Base-by-base conservation (phyloP, 1,139 yeast species). In the Magnusiomyces paraingens region DNA sequence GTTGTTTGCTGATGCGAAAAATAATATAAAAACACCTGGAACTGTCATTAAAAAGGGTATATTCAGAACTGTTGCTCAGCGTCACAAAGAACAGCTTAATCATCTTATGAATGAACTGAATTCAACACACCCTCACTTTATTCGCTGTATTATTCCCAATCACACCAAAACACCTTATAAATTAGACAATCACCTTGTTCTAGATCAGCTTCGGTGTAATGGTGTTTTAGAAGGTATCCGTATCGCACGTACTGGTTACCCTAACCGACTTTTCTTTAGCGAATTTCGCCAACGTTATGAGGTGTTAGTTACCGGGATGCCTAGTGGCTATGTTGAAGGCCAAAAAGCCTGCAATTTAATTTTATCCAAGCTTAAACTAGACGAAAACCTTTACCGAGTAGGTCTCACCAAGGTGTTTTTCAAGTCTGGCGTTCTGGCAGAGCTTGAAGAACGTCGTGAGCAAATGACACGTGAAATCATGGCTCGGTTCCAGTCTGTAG, bases 151-250 rank as follows among this genome's bases (percentile, higher is more conserved):
- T 54, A 74, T 94, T 50, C 99, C 99, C 8, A 94, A 94, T 64
- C 81, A 82, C 59, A 75, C 79, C 41, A 91, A 93, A 66, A 76
- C 76, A 56, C 83, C 97, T 0, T 80, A 79, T 49, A 73, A 76
- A 50, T 86, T 93, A 64, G 91, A 90, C 63, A 88, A 86, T 63
- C 73, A 71, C 35, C 73, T 94, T 43, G 96, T 94, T 2, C 73
- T 93, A 52, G 93, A 87, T 57, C 99, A 94, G 70, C 76, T 94
- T 57, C 78, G 97, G 58, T 94, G 98, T 67, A 94, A 94, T 67
- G 99, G 99, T 78, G 99, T 94, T 14, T 73, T 94, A 51, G 99
- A 94, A 74, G 99, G 99, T 59, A 94, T 94, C 46, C 79, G 99
- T 70, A 93, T 94, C 59, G 96, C 98, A 0, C 78, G 99, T 60